Base-by-base conservation (phyloP, 257 asterid genomes). In the Primulina eburnea region DNA sequence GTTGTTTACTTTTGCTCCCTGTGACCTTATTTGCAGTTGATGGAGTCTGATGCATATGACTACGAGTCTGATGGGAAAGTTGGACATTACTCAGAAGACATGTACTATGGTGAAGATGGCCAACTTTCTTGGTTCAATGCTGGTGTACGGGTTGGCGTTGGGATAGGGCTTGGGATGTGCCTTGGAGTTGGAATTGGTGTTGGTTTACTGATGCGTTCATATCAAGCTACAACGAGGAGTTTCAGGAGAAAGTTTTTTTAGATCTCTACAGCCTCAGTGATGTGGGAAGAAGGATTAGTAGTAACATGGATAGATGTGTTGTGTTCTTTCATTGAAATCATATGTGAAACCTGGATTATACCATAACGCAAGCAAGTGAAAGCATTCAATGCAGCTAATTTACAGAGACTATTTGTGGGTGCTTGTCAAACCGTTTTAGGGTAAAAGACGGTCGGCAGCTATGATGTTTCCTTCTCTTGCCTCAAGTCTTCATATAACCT, bases 121-220 rank as follows among this genome's bases (percentile, higher is more conserved):
- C 81, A 86, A 62, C 86, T 84, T 64, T 68, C 83, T 3, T 86
- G 85, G 87, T 86, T 86, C 73, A 84, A 84, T 17, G 83, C 89
- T 18, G 92, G 92, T 38, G 88, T 86, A 43, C 73, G 86, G 32
- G 89, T 86, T 67, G 92, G 92, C 8, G 88, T 86, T 1, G 87
- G 89, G 34, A 86, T 86, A 65, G 83, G 89, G 65, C 84, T 86
- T 26, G 89, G 88, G 32, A 82, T 86, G 82, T 86, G 89, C 80
- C 78, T 86, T 34, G 92, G 89, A 26, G 86, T 82, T 1, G 88
- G 90, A 40, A 80, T 87, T 8, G 84, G 89, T 53, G 88, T 82
- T 61, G 89, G 88, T 57, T 76, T 82, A 21, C 87, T 86, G 8
- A 71, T 86, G 80, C 77, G 82, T 32, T 80, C 88, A 1, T 86